Evolutionary conservation across 164 flowering plant genomes (phyloP).

Genomic region (Tetrastigma voinierianum): DNA sequence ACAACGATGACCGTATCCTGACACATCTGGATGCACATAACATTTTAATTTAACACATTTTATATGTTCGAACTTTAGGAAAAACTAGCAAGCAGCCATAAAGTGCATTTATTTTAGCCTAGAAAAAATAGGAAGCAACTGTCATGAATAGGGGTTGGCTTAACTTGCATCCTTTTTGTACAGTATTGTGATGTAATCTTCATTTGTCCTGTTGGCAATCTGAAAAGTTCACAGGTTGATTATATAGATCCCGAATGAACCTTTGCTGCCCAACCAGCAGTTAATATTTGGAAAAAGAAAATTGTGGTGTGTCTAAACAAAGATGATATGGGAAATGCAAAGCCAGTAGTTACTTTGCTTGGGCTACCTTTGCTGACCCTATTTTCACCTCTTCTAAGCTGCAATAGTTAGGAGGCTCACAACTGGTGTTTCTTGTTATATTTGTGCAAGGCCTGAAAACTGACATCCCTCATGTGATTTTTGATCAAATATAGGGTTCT

Average conservation of each 20-base stretch:
- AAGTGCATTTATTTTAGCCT: too few relatives aligned
- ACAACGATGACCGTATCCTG: background rate
- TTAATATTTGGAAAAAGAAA: background rate
- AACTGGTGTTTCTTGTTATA: background rate
- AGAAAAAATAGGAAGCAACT: too few relatives aligned
- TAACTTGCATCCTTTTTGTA: too few relatives aligned
- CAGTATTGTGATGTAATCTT: too few relatives aligned
- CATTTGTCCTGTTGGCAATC: too few relatives aligned
- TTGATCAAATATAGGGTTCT: constrained; percentile 58
- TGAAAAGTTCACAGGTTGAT: too few relatives aligned
- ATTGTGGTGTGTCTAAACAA: background rate
- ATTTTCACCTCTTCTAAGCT: background rate
- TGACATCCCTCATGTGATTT: background rate
- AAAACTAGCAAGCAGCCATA: background rate
- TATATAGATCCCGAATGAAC: background rate
- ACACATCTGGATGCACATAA: background rate
- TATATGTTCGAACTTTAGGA: background rate
- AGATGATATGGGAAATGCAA: too few relatives aligned
- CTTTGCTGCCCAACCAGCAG: background rate
- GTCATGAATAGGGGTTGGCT: too few relatives aligned
- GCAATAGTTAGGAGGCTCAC: background rate
- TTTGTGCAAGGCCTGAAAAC: background rate
- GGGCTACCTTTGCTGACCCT: background rate
- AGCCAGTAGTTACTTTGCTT: background rate
- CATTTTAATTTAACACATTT: background rate